Evolutionary conservation across 306 rosid genomes (phyloP).

Genomic region (Corylus americana): DNA sequence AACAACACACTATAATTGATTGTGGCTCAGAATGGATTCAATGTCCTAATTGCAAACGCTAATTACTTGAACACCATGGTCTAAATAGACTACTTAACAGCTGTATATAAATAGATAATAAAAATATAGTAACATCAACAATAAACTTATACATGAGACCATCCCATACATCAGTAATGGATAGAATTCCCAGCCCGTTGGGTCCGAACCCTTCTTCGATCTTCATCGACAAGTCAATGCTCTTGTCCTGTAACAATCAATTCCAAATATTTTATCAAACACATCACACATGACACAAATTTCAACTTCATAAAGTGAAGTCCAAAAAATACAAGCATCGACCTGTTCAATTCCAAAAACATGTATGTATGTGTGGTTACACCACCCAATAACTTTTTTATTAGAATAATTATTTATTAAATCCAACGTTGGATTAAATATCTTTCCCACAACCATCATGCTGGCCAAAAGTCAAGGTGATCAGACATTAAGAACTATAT

Average conservation of each 20-base stretch:
- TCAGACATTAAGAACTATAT: background rate
- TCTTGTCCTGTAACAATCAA: conserved; percentile 57
- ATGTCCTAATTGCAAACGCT: background rate
- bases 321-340: background rate
- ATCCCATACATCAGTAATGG: conserved; percentile 63
- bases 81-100: background rate
- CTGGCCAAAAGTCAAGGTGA: background rate
- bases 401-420: no score
- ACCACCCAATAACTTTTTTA: background rate
- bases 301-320: background rate
- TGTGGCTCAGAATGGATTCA: background rate
- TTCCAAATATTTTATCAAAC: conserved; percentile 1
- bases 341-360: background rate
- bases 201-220: conserved; percentile 89
- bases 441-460: no score
- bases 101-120: background rate
- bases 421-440: background rate
- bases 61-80: background rate
- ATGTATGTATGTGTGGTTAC: no score
- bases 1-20: background rate
- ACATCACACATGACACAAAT: background rate
- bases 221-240: conserved; percentile 64
- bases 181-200: conserved; percentile 72
- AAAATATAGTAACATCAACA: background rate
- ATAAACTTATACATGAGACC: conserved; percentile 7